These are phyloP conservation scores for Gossypium bickii DNA, from an alignment of 345 rosid species.

Conservation along the genomic window DNA sequence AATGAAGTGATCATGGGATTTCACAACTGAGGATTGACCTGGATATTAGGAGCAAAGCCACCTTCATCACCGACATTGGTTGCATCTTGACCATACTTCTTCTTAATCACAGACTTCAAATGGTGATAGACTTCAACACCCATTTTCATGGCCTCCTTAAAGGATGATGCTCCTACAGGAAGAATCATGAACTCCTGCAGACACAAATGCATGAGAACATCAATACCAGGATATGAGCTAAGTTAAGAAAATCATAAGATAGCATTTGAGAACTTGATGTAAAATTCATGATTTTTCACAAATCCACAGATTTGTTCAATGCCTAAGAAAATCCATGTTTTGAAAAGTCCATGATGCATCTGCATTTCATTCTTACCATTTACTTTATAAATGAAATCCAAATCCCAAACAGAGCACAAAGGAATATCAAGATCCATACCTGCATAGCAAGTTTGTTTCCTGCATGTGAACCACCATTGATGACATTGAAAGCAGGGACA, in stretches of 20 bases:
- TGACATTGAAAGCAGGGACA: slow-evolving; percentile 97
- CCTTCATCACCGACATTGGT: slow-evolving; percentile 99
- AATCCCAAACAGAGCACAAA: background rate
- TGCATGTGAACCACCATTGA: slow-evolving; percentile 98
- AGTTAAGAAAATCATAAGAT: background rate
- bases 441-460: slow-evolving; percentile 99
- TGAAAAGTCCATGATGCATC: no score
- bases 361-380: no score
- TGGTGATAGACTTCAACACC: slow-evolving; percentile 93
- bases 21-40: slow-evolving; percentile 31
- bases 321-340: no score
- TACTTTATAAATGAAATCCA: no score
- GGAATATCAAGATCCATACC: slow-evolving; percentile 28
- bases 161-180: slow-evolving; percentile 83
- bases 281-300: no score
- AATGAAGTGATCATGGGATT: background rate
- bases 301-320: no score
- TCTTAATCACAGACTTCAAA: slow-evolving; percentile 84
- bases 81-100: slow-evolving; percentile 99
- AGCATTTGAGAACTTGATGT: no score
- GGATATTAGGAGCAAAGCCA: slow-evolving; percentile 98
- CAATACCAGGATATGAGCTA: background rate
- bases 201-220: background rate
- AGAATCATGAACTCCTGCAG: slow-evolving; percentile 95
- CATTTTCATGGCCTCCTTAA: slow-evolving; percentile 99